phyloP scores from a whole-genome alignment of 768 basidiomycete species.

The Pleurotus salmoneostramineus region DNA sequence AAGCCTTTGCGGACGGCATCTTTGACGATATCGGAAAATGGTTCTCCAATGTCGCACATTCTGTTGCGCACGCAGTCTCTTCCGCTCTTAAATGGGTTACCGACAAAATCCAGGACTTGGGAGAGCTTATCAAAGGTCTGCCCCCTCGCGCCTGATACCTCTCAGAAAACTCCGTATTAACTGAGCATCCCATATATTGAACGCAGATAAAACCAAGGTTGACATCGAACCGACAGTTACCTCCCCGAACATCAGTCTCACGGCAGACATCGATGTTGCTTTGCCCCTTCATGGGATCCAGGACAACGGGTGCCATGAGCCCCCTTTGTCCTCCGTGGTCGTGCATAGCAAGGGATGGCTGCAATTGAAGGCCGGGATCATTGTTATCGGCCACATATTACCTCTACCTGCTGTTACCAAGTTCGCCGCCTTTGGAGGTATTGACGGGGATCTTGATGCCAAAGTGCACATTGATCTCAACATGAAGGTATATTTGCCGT shows the following conservation, averaged over 20 bases:
- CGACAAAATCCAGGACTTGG: neutral
- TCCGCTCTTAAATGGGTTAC: neutral
- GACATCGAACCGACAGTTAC: neutral
- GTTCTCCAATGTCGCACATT: neutral
- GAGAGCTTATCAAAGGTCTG: neutral
- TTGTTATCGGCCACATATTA: neutral
- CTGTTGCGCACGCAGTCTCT: neutral
- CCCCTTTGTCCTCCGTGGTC: neutral
- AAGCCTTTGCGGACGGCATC: neutral
- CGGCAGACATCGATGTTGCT: neutral
- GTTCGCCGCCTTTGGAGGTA: slow-evolving; percentile 3
- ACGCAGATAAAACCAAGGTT: neutral
- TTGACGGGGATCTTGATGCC: neutral
- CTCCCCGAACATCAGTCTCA: neutral
- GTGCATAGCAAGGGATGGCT: neutral
- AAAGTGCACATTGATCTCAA: neutral
- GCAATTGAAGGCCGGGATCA: neutral
- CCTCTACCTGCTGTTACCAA: neutral
- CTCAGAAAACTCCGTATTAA: no score
- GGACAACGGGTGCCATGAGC: neutral
- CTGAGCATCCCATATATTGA: neutral
- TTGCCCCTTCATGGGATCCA: neutral
- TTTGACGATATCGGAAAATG: neutral
- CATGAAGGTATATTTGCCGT: neutral
- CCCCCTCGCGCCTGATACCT: no score